These are phyloP conservation scores for Puccinia polysora DNA, from an alignment of 1,284 basidiomycete species.

Conservation along the genomic window DNA sequence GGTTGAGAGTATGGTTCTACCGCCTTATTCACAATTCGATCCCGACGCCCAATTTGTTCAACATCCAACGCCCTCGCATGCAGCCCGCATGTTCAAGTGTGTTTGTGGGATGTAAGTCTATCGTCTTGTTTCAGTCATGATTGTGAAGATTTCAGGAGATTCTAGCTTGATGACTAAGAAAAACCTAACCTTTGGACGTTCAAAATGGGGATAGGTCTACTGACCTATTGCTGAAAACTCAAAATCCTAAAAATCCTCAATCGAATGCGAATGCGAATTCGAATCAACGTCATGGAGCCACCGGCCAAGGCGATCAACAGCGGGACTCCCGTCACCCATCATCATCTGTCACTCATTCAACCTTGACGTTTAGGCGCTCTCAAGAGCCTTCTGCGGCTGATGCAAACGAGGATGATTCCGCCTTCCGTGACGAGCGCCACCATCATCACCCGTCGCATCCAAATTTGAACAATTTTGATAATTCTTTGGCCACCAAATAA, in stretches of 20 bases:
- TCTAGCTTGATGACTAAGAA: too few relatives aligned
- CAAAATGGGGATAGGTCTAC: conserved; percentile 18
- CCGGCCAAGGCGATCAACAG: neutral
- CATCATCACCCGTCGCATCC: too few relatives aligned
- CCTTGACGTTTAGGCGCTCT: neutral
- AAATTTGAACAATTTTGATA: too few relatives aligned
- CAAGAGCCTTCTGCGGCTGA: too few relatives aligned
- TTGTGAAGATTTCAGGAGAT: neutral
- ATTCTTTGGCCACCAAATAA: too few relatives aligned
- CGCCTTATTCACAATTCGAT: conserved; percentile 32
- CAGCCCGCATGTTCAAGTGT: conserved; percentile 35
- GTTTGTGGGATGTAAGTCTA: conserved; percentile 31
- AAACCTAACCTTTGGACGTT: too few relatives aligned
- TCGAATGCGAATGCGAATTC: neutral
- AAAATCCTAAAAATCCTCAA: conserved; percentile 7
- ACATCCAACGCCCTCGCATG: conserved; percentile 28
- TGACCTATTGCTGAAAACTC: conserved; percentile 14
- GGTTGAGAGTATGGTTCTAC: conserved; percentile 34
- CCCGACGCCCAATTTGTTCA: conserved; percentile 15
- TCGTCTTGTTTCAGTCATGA: neutral
- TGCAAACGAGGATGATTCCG: too few relatives aligned
- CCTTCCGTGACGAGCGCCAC: too few relatives aligned
- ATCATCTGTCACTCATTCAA: neutral
- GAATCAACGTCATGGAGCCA: neutral
- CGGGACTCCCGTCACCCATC: neutral